Conservation (phyloP, 768 basidiomycete species). For the Chalciporus chontae region DNA sequence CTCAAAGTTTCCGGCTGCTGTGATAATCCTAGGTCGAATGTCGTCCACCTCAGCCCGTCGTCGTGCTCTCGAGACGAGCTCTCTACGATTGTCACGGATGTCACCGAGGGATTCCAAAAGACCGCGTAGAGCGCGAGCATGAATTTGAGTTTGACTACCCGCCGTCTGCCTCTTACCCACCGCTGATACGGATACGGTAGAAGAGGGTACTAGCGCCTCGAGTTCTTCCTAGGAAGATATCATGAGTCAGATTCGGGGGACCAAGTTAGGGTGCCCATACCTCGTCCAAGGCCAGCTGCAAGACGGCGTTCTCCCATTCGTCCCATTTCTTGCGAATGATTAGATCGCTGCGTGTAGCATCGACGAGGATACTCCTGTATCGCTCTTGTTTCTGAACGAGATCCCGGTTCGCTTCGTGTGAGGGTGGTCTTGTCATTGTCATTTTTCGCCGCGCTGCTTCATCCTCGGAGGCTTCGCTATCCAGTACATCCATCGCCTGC, state of each 20-base stretch:
- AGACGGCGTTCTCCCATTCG: constrained; percentile 76
- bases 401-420: constrained; percentile 75
- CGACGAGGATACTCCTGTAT: constrained; percentile 67
- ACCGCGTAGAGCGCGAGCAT: constrained; percentile 67
- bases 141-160: constrained; percentile 50
- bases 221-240: constrained; percentile 50
- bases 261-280: constrained; percentile 24
- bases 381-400: constrained; percentile 67
- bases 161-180: constrained; percentile 33
- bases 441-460: constrained; percentile 59
- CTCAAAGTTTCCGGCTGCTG: constrained; percentile 62
- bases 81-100: constrained; percentile 54
- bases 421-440: constrained; percentile 53
- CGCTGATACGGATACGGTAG: constrained; percentile 41
- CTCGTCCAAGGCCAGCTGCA: constrained; percentile 66
- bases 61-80: constrained; percentile 62
- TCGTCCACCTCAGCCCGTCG: constrained; percentile 66
- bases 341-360: constrained; percentile 74
- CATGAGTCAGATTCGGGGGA: constrained; percentile 2
- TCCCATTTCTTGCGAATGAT: constrained; percentile 82
- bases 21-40: constrained; percentile 63
- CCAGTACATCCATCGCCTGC: constrained; percentile 87
- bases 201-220: constrained; percentile 66
- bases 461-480: constrained; percentile 84
- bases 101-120: constrained; percentile 81